Evolutionary conservation across 2,329 filamentous ascomycete species (phyloP), one percentile per base, ranked within the genome.

Genomic region (Blastomyces silverae): DNA sequence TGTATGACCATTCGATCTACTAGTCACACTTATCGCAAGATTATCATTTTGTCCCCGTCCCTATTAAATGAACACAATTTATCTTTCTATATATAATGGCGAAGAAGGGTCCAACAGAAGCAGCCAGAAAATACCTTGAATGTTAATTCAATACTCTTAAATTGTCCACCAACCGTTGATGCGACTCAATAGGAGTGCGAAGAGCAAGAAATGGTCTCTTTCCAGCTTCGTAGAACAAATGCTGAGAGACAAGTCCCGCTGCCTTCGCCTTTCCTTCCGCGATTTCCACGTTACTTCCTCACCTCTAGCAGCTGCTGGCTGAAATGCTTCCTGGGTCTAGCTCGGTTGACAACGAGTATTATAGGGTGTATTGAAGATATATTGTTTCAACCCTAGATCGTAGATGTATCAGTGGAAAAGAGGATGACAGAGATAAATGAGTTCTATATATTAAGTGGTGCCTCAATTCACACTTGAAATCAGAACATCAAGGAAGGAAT

Each of bases 341-440:
- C 50, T 53, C 50, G 25, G 25, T 31, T 31, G 34, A 10, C 37
- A 44, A 50, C 22, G 13, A n/a, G 11, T 13, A 22, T 39, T 42
- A 63, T 63, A 63, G 34, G 25, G 2, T 63, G 44, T 59, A 59
- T 42, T 64, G 62, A 59, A 64, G 62, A 50, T 64, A 64, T n/a
- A 64, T 64, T 25, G 62, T 64, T 22, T 66, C 65, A 44, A 66
- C 61, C 63, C 65, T 65, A 44, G n/a, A 58, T 17, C 13, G 3
- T 28, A 3, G 28, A 52, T 11, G 20, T 8, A 53, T 61, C 17
- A 50, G 50, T 61, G 44, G 34, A 60, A 61, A 17, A 13, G 25
- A 20, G 17, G 28, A 61, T 20, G 8, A 25, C n/a, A 59, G 28
- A 48, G 15, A 34, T 20, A 13, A 11, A 42, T 22, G 48, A 42